These are phyloP conservation scores for Gynandropsis gynandra DNA, from an alignment of 345 rosid species.

Conservation along the genomic window DNA sequence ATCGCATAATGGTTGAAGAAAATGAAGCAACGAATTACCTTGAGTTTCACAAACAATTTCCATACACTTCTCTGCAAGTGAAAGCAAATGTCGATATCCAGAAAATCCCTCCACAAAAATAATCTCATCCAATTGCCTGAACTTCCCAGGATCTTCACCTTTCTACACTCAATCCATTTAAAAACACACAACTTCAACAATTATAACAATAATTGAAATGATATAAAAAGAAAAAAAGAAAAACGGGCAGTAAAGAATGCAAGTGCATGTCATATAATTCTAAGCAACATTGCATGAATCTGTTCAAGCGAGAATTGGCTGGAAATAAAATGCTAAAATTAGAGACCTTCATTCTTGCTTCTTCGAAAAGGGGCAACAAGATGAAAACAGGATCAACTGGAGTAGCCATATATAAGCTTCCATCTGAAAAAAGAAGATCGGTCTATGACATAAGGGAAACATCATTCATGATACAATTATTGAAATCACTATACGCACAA, in stretches of 20 bases:
- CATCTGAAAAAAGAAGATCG: slow-evolving; percentile 39
- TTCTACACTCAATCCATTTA: slow-evolving; percentile 42
- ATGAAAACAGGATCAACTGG: slow-evolving; percentile 84
- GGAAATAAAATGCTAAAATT: slow-evolving; percentile 11
- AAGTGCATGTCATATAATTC: too few relatives aligned
- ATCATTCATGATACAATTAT: not conserved
- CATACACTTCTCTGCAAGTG: slow-evolving; percentile 70
- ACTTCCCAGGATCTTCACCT: slow-evolving; percentile 70
- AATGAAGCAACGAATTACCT: slow-evolving; percentile 37
- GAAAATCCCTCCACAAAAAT: slow-evolving; percentile 56
- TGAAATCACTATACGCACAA: not conserved
- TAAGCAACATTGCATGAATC: too few relatives aligned
- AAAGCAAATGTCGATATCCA: slow-evolving; percentile 50
- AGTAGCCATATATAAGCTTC: slow-evolving; percentile 65
- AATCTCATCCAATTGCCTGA: slow-evolving; percentile 84
- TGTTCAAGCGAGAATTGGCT: too few relatives aligned
- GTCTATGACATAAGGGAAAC: not conserved
- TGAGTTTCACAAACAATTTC: slow-evolving; percentile 72
- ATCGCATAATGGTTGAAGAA: not conserved
- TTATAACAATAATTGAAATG: not conserved
- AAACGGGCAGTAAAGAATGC: not conserved
- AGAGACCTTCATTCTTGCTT: slow-evolving; percentile 84
- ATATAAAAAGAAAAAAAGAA: too few relatives aligned
- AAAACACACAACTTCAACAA: slow-evolving; percentile 5
- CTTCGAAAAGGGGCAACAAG: slow-evolving; percentile 68